Conservation (phyloP, 108 stramenopile species). For the Pseudonitzschia pungens region DNA sequence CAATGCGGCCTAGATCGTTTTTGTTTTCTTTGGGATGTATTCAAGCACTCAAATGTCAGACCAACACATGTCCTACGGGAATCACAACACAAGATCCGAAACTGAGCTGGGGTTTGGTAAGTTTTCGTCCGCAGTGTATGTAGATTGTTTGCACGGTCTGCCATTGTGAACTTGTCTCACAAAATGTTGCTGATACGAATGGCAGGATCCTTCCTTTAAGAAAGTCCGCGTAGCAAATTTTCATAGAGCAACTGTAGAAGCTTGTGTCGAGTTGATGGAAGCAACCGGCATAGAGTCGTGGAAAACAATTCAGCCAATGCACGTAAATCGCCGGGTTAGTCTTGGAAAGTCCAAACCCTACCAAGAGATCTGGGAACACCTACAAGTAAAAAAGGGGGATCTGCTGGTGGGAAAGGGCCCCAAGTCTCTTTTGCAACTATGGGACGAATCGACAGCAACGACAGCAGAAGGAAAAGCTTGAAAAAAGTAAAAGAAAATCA, state of each 20-base stretch:
- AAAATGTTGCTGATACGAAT: not conserved
- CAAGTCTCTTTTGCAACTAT: conserved; percentile 29
- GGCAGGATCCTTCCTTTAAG: conserved; percentile 50
- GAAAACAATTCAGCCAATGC: conserved; percentile 34
- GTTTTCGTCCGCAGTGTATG: not conserved
- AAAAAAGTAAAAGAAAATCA: not conserved
- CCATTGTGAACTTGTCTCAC: not conserved
- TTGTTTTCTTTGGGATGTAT: conserved; percentile 85
- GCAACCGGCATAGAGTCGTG: conserved; percentile 60
- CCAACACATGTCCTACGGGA: conserved; percentile 89
- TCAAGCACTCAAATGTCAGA: conserved; percentile 89
- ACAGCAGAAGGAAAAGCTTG: not conserved
- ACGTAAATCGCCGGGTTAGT: conserved; percentile 42
- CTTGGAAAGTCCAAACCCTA: conserved; percentile 37
- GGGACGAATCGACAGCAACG: conserved; percentile 17
- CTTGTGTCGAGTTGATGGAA: conserved; percentile 72
- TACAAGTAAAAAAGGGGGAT: conserved; percentile 50
- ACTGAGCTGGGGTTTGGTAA: conserved; percentile 55
- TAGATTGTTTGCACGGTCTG: not conserved
- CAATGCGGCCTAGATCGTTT: conserved; percentile 81
- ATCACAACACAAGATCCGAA: conserved; percentile 77
- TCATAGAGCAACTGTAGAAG: conserved; percentile 68
- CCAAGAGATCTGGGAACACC: conserved; percentile 41
- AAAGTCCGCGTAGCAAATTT: conserved; percentile 66
- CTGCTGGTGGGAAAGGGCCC: conserved; percentile 45